These are phyloP conservation scores for Sodiomyces alkalinus DNA, from an alignment of 2,329 filamentous ascomycete genomes.

Conservation along the genomic window DNA sequence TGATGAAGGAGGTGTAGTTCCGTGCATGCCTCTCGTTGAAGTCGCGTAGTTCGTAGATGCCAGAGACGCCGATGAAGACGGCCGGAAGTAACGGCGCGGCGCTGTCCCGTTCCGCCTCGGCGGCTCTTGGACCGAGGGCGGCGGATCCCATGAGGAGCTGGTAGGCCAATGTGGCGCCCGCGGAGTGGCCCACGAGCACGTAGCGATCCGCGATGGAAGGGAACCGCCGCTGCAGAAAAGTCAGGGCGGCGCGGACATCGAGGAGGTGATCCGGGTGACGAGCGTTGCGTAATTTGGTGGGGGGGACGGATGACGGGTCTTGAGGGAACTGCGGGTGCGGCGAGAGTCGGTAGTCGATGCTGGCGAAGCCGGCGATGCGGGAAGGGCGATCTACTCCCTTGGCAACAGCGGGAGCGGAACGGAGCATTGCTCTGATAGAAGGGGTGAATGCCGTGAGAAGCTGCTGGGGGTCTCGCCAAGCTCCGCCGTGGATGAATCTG, in stretches of 20 bases:
- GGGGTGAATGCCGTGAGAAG: conserved; percentile 28
- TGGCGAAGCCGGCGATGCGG: conserved; percentile 44
- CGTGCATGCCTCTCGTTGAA: conserved; percentile 30
- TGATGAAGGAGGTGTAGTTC: conserved; percentile 41
- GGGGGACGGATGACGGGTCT: conserved; percentile 8
- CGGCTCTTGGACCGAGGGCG: conserved; percentile 8
- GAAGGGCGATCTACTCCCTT: conserved; percentile 4
- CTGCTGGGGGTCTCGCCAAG: conserved; percentile 43
- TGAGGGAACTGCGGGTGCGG: conserved; percentile 29
- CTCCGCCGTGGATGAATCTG: conserved; percentile 46
- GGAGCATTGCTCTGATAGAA: conserved; percentile 25
- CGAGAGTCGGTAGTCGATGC: conserved; percentile 48
- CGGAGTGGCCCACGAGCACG: conserved; percentile 46
- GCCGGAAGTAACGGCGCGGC: conserved; percentile 21
- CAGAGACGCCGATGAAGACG: conserved; percentile 45
- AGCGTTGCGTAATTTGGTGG: conserved; percentile 23
- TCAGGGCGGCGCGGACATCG: conserved; percentile 38
- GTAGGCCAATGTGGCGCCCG: conserved; percentile 46
- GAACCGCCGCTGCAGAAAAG: conserved; percentile 29
- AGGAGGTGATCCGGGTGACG: conserved; percentile 43
- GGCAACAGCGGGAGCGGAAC: conserved; percentile 10
- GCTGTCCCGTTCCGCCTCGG: conserved; percentile 2
- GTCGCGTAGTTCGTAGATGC: conserved; percentile 49
- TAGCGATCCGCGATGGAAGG: conserved; percentile 31
- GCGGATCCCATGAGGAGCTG: conserved; percentile 37